A percentile compares a stretch with the other conserved stretches of the same genome.
phyloP scores from a whole-genome alignment of 352 stramenopile genomes.

The Pythium aphanidermatum region DNA sequence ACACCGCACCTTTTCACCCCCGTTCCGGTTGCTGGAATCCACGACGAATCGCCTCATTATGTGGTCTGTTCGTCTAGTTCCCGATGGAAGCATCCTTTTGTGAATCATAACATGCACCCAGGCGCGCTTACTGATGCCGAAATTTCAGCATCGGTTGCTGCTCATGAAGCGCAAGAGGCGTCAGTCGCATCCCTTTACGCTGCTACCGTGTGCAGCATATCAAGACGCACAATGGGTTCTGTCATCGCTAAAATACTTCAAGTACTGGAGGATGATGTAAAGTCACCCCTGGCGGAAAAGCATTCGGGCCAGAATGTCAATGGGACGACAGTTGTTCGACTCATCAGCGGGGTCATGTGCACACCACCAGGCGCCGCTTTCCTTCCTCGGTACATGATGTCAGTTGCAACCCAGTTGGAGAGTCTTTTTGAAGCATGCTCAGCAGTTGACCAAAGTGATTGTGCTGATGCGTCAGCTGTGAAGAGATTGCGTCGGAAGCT shows the following conservation, averaged over 20 bases:
- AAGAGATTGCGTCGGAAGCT: conserved; percentile 47
- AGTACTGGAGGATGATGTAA: conserved; percentile 77
- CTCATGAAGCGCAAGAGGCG: conserved; percentile 55
- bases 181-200: conserved; percentile 75
- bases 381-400: conserved; percentile 85
- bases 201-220: conserved; percentile 76
- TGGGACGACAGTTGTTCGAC: conserved; percentile 57
- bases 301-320: conserved; percentile 61
- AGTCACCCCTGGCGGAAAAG: conserved; percentile 42
- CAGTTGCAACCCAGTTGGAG: conserved; percentile 68
- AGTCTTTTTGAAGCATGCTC: conserved; percentile 59
- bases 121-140: conserved; percentile 38
- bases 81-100: background rate
- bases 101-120: conserved; percentile 1
- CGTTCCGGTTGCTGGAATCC: background rate
- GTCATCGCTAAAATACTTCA: conserved; percentile 79
- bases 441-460: too few relatives aligned
- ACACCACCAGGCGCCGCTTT: conserved; percentile 59
- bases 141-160: conserved; percentile 41
- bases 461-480: conserved; percentile 24
- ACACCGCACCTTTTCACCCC: conserved; percentile 21
- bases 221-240: conserved; percentile 66
- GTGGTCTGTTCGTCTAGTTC: background rate
- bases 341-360: conserved; percentile 74
- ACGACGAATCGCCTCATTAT: background rate